These are phyloP conservation scores for Trichoderma oligosporum DNA, from an alignment of 2,329 filamentous ascomycete species.

Conservation along the genomic window DNA sequence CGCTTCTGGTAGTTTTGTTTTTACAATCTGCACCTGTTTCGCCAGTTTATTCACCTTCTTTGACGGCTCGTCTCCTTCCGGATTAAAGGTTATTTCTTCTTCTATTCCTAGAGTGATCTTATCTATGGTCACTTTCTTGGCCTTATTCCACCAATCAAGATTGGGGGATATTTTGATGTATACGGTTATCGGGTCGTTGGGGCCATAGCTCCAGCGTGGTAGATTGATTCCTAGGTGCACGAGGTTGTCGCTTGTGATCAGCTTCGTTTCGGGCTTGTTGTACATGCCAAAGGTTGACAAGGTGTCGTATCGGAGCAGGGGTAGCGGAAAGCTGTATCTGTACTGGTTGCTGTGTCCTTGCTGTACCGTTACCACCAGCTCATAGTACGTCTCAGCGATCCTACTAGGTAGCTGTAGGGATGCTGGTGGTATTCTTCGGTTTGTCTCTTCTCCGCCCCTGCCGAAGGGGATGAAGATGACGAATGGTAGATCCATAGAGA, in stretches of 20 bases:
- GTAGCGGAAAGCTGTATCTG: constrained; percentile 87
- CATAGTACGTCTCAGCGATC: constrained; percentile 96
- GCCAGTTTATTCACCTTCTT: constrained; percentile 84
- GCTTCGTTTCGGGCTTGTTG: constrained; percentile 86
- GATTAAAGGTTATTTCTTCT: constrained; percentile 98
- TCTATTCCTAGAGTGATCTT: constrained; percentile 93
- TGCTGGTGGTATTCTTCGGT: constrained; percentile 84
- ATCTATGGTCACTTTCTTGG: constrained; percentile 85
- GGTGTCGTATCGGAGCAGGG: constrained; percentile 90
- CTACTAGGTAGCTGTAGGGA: constrained; percentile 86
- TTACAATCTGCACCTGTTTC: constrained; percentile 76
- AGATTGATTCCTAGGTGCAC: constrained; percentile 89
- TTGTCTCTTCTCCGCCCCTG: constrained; percentile 83
- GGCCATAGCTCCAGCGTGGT: constrained; percentile 94
- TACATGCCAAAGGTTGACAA: constrained; percentile 99
- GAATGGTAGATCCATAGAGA: constrained; percentile 96
- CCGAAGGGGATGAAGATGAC: constrained; percentile 97
- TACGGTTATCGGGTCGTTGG: constrained; percentile 89
- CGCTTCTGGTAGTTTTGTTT: constrained; percentile 80
- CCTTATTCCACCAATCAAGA: constrained; percentile 84
- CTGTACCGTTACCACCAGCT: constrained; percentile 92
- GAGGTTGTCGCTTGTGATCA: constrained; percentile 81
- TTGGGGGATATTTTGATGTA: constrained; percentile 95
- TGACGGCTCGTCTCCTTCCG: constrained; percentile 90
- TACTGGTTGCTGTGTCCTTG: constrained; percentile 83